These are phyloP conservation scores for Geotrichum australiense DNA, from an alignment of 1,139 yeast species.

Conservation along the genomic window DNA sequence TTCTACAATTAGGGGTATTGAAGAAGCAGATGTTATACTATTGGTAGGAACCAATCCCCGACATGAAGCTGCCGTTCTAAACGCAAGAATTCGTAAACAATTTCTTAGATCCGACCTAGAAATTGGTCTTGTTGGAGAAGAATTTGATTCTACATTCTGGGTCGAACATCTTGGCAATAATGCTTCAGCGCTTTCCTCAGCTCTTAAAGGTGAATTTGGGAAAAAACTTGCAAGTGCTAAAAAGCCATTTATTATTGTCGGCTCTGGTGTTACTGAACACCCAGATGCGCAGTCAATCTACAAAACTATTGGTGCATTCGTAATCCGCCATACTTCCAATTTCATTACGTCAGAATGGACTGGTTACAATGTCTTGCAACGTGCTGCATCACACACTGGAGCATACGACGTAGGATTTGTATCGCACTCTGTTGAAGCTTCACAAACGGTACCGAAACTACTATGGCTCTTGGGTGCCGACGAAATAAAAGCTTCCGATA, in stretches of 20 bases:
- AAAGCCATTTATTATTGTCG: slow-evolving; percentile 74
- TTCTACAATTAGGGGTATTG: slow-evolving; percentile 73
- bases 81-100: slow-evolving; percentile 75
- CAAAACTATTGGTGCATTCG: slow-evolving; percentile 58
- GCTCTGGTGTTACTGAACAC: slow-evolving; percentile 72
- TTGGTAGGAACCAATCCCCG: slow-evolving; percentile 84
- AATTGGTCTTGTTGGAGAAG: slow-evolving; percentile 66
- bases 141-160: slow-evolving; percentile 71
- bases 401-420: slow-evolving; percentile 82
- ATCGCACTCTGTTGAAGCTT: slow-evolving; percentile 43
- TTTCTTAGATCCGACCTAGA: slow-evolving; percentile 66
- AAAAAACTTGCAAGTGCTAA: slow-evolving; percentile 59
- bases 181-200: slow-evolving; percentile 50
- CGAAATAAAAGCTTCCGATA: slow-evolving; percentile 60
- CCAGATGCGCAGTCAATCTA: slow-evolving; percentile 59
- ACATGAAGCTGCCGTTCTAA: slow-evolving; percentile 84
- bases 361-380: slow-evolving; percentile 73
- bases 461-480: slow-evolving; percentile 82
- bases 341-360: slow-evolving; percentile 73
- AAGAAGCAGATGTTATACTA: slow-evolving; percentile 73
- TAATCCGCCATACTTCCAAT: slow-evolving; percentile 46
- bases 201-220: slow-evolving; percentile 66
- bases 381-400: slow-evolving; percentile 82
- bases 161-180: slow-evolving; percentile 57
- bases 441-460: slow-evolving; percentile 59